Evolutionary conservation across 2,329 filamentous ascomycete species (phyloP).

Genomic region (Talaromyces verruculosus): DNA sequence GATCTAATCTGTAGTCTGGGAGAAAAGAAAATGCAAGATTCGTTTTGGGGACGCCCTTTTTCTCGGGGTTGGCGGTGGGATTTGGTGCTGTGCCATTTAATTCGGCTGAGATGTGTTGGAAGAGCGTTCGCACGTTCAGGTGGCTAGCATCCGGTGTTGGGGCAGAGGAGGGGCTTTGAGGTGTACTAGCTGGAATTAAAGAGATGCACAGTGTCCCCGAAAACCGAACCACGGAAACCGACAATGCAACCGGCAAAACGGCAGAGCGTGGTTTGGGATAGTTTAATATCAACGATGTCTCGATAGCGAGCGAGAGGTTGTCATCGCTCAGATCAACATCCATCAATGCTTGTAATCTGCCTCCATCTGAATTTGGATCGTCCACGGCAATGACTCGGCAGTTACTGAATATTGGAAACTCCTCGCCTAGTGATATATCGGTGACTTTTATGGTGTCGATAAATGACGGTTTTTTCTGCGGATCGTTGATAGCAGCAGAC

Average conservation of each 20-base stretch:
- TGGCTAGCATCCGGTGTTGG: conserved; percentile 26
- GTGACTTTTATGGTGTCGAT: conserved; percentile 91
- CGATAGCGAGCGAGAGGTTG: conserved; percentile 89
- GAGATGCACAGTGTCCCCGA: conserved; percentile 92
- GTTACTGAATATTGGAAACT: conserved; percentile 98
- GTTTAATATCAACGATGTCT: conserved; percentile 91
- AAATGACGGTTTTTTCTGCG: conserved; percentile 82
- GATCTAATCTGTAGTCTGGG: conserved; percentile 63
- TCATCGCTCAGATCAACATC: conserved; percentile 91
- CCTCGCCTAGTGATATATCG: conserved; percentile 89
- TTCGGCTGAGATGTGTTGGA: conserved; percentile 18
- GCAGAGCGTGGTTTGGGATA: conserved; percentile 89
- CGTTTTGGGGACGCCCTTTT: conserved; percentile 64
- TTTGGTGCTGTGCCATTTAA: conserved; percentile 20
- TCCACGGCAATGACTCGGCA: conserved; percentile 87
- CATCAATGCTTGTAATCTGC: conserved; percentile 87
- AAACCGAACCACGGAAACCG: conserved; percentile 89
- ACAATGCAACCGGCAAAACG: conserved; percentile 84
- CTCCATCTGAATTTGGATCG: conserved; percentile 60
- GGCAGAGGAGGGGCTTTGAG: conserved; percentile 38
- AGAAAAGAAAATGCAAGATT: conserved; percentile 91
- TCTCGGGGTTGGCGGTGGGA: conserved; percentile 46
- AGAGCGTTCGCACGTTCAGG: conserved; percentile 13
- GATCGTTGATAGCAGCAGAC: conserved; percentile 82
- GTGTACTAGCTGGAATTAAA: conserved; percentile 69